Evolutionary conservation across 441 rosid species (phyloP).

Genomic region (Melastoma candidum): DNA sequence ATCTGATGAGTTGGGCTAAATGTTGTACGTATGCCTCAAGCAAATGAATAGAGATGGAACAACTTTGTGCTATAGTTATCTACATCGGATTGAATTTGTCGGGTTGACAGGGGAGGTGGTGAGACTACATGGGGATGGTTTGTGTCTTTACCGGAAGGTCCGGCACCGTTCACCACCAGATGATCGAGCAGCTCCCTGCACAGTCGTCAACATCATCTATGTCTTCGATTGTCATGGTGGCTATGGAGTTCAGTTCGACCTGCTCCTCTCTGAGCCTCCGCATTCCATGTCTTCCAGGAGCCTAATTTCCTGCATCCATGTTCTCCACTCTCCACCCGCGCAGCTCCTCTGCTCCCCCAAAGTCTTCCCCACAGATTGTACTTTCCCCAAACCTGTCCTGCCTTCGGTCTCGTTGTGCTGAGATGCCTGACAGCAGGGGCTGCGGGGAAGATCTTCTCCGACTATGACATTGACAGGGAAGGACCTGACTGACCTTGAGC

Average conservation of each 20-base stretch:
- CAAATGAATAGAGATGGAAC: too few species aligned
- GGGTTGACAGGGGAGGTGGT: too few species aligned
- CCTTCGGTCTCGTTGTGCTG: slow-evolving; percentile 1
- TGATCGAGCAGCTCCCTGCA: slow-evolving; percentile 71
- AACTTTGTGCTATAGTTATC: too few species aligned
- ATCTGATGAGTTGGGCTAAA: too few species aligned
- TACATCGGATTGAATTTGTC: too few species aligned
- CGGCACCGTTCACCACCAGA: slow-evolving; percentile 28
- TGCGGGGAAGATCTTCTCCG: slow-evolving; percentile 37
- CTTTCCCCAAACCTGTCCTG: not conserved
- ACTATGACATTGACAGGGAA: slow-evolving; percentile 38
- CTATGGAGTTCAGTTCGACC: not conserved
- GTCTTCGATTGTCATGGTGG: not conserved
- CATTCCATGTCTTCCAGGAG: slow-evolving; percentile 1
- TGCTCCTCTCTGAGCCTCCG: too few species aligned
- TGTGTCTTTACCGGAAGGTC: too few species aligned
- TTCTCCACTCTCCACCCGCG: not conserved
- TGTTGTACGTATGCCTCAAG: too few species aligned
- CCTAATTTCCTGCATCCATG: slow-evolving; percentile 57
- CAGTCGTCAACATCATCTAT: slow-evolving; percentile 26
- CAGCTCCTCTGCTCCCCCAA: not conserved
- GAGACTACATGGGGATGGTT: too few species aligned
- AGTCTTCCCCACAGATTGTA: not conserved
- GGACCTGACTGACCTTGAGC: slow-evolving; percentile 38
- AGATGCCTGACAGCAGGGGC: slow-evolving; percentile 21